Evolutionary conservation across 2,329 filamentous ascomycete genomes (phyloP), one percentile per base, ranked within the genome.

Genomic region (Claviceps fusiformis): DNA sequence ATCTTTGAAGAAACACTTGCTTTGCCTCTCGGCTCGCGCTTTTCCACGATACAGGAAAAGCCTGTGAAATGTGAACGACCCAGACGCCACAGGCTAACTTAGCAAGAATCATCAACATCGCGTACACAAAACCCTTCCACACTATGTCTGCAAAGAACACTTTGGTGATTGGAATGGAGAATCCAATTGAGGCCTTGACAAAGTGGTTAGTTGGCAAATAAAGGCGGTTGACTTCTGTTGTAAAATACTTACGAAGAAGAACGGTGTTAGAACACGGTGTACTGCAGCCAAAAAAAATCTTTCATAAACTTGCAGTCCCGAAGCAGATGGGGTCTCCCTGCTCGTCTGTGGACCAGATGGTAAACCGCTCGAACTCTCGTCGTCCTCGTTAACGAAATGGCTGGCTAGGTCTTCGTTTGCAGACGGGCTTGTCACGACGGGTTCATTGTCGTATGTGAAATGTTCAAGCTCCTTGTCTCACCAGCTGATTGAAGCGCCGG

Each of bases 101-200:
- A 3, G 71, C 76, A 2, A 87, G 52, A 0, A 75, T 64, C 87
- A 93, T 93, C 3, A 93, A 69, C 0, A 84, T 59, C 0, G 84
- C 75, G 62, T 91, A 93, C 0, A 90, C 75, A 0, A 90, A 58
- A 0, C 87, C 87, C 11, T 81, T 79, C 87, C 86, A 93, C 1
- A 90, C 68, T 0, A 87, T 74, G 0, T 70, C 62, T 0, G 79
- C 79, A 0, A 66, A 65, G 61, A 90, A 92, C 74, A 93, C 82
- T 6, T 79, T 70, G 0, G 77, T 80, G 35, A 92, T 84, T 0
- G 87, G 87, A 1, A 93, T 86, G 0, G 87, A 84, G 64, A 92
- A 91, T 0, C 87, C 87, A 41, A 92, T 85, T 0, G 78, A 81
- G 0, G 52, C 55, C 55, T 56, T 10, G 11, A 27, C 29, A 24